Base-by-base conservation (phyloP, 306 rosid genomes). In the Abrus pulchellus region DNA sequence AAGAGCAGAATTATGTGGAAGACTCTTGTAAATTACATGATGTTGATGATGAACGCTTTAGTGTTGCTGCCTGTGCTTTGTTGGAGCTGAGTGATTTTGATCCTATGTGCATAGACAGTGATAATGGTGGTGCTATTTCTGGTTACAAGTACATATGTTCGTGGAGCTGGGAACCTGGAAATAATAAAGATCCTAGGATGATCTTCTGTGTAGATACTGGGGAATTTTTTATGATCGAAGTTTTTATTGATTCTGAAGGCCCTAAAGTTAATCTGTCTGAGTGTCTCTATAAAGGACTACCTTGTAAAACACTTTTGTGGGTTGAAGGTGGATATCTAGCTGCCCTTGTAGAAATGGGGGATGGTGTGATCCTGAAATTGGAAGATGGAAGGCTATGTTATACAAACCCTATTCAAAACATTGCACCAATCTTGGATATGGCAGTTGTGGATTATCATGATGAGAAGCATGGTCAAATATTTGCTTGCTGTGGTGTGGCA, bases 21-120 rank as follows among this genome's bases (percentile, higher is more conserved):
- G 97, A 94, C 78, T 89, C 97, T 1, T 86, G 82, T 78, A 93
- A 85, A 86, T 90, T 89, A 71, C 93, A 90, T 8, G 99, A 91
- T 76, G 90, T 87, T 81, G 99, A 94, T 62, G 98, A 92, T 75
- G 97, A 93, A 73, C 88, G 90, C 75, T 88, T 89, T 83, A 93
- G 90, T 84, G 97, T 88, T 78, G 99, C 92, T 78, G 99, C 97
- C 41, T 89, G 93, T 85, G 97, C 99, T 79, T 88, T 93, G 86
- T 84, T 94, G 75, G 92, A 90, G 89, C 86, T 94, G 74, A 82
- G 97, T 41, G 97, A 92, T 84, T 87, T 75, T 80, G 99, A 91
- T 88, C 99, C 99, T 69, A 94, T 94, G 99, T 91, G 95, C 81
- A 88, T 94, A 77, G 99, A 94, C 84, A 79, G 90, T 82, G 97